A percentile compares a stretch with the other conserved stretches of the same genome.
These are phyloP conservation scores for Wickerhamomyces pijperi DNA, from an alignment of 805 yeast species.

Conservation along the genomic window DNA sequence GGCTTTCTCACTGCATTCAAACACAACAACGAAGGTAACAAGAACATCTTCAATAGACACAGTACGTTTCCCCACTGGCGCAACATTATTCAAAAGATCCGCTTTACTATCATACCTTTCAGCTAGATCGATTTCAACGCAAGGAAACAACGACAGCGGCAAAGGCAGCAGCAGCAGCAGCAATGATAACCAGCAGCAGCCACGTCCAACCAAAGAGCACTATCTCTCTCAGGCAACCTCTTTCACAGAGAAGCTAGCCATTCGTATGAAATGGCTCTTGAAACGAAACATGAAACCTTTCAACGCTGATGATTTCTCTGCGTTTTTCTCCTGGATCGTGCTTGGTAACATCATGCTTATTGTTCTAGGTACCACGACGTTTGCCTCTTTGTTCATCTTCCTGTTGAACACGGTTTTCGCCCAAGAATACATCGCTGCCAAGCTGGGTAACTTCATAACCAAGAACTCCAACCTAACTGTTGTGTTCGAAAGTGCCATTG, in stretches of 20 bases:
- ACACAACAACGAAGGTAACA: too few relatives aligned
- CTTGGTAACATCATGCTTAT: conserved; percentile 78
- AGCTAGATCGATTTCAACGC: too few relatives aligned
- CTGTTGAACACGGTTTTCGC: conserved; percentile 47
- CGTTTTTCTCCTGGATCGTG: conserved; percentile 84
- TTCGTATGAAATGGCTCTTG: conserved; percentile 61
- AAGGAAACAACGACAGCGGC: neutral
- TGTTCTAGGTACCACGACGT: conserved; percentile 84
- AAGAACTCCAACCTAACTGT: conserved; percentile 74
- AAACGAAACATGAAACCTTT: conserved; percentile 73
- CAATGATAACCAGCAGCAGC: neutral
- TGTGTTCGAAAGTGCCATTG: conserved; percentile 86
- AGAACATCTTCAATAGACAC: too few relatives aligned
- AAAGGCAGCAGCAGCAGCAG: too few relatives aligned
- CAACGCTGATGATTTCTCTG: conserved; percentile 85
- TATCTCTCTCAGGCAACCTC: conserved; percentile 33
- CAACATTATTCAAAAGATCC: too few relatives aligned
- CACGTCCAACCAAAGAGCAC: conserved; percentile 22
- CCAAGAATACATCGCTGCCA: conserved; percentile 71
- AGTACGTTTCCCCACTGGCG: too few relatives aligned
- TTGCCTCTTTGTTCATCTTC: conserved; percentile 68
- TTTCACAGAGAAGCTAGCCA: conserved; percentile 27
- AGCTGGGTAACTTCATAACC: conserved; percentile 75
- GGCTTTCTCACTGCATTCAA: too few relatives aligned
- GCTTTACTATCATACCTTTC: too few relatives aligned